A percentile compares a stretch with the other conserved stretches of the same genome.
phyloP scores from a whole-genome alignment of 495 filamentous ascomycete genomes.

The Pyronema omphalodes region DNA sequence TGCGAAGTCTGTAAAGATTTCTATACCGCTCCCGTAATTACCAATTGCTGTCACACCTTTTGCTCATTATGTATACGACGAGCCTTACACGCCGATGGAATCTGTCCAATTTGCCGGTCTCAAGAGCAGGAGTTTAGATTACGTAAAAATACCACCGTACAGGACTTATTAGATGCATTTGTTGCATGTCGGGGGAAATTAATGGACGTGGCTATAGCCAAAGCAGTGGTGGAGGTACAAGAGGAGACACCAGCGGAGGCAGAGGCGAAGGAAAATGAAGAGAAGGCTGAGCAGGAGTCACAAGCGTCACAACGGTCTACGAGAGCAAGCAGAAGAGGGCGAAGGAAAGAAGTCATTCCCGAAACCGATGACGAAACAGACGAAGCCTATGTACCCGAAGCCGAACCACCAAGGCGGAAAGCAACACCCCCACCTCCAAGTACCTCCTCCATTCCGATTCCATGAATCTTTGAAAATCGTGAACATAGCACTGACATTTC shows the following conservation, averaged over 20 bases:
- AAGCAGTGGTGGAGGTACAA: neutral
- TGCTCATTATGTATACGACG: conserved; percentile 89
- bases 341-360: neutral
- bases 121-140: conserved; percentile 66
- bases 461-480: no score
- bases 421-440: no score
- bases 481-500: conserved; percentile 3
- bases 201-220: conserved; percentile 37
- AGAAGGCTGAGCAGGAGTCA: no score
- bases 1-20: conserved; percentile 98
- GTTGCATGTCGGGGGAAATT: conserved; percentile 40
- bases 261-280: no score
- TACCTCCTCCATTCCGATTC: no score
- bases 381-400: neutral
- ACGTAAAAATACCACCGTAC: conserved; percentile 60
- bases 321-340: neutral
- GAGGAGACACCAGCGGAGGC: no score
- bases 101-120: conserved; percentile 68
- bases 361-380: neutral
- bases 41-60: conserved; percentile 87
- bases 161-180: conserved; percentile 73
- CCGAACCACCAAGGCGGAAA: conserved; percentile 5
- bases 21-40: conserved; percentile 82
- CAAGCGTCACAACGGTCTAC: no score
- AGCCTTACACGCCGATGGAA: conserved; percentile 58